A percentile compares a stretch with the other conserved stretches of the same genome.
Evolutionary conservation across 2,329 filamentous ascomycete genomes (phyloP).

Genomic region (Colletotrichum zoysiae): DNA sequence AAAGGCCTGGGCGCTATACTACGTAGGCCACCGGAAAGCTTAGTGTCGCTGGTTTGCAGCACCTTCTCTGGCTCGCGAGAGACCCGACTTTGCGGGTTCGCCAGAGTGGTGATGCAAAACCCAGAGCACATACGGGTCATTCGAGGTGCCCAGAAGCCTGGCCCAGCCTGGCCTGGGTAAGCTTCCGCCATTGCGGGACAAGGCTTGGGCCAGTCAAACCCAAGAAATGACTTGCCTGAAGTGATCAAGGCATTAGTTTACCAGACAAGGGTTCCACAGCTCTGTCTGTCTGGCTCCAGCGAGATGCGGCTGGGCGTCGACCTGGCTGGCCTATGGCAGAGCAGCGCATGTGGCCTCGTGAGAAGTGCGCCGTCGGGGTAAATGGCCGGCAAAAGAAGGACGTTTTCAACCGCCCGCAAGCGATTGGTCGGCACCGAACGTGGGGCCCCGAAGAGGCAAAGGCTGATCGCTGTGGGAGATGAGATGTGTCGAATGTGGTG

Average conservation of each 20-base stretch:
- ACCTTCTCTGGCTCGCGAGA: background rate
- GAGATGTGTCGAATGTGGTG: slow-evolving; percentile 12
- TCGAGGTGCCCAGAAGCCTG: background rate
- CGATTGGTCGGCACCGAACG: slow-evolving; percentile 19
- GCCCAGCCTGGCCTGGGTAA: slow-evolving; percentile 16
- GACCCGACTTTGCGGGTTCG: background rate
- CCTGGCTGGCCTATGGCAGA: slow-evolving; percentile 16
- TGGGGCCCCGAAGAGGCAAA: slow-evolving; percentile 5
- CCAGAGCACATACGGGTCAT: background rate
- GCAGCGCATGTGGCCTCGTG: slow-evolving; percentile 40
- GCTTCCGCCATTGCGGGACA: slow-evolving; percentile 25
- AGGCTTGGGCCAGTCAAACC: background rate
- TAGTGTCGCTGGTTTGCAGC: background rate
- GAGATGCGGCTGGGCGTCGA: slow-evolving; percentile 19
- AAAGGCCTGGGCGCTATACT: background rate
- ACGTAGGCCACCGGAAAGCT: no score
- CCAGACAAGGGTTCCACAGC: slow-evolving; percentile 12
- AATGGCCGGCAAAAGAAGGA: slow-evolving; percentile 46
- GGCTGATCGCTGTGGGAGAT: slow-evolving; percentile 22
- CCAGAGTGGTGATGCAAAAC: background rate
- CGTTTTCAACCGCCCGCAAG: slow-evolving; percentile 45
- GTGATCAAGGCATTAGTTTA: slow-evolving; percentile 25
- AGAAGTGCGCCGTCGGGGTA: slow-evolving; percentile 44
- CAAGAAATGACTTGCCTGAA: background rate
- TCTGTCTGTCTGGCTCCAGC: slow-evolving; percentile 32